Evolutionary conservation across 192 early-diverging fungal species (phyloP).

Genomic region (Chytriomyces confervae): DNA sequence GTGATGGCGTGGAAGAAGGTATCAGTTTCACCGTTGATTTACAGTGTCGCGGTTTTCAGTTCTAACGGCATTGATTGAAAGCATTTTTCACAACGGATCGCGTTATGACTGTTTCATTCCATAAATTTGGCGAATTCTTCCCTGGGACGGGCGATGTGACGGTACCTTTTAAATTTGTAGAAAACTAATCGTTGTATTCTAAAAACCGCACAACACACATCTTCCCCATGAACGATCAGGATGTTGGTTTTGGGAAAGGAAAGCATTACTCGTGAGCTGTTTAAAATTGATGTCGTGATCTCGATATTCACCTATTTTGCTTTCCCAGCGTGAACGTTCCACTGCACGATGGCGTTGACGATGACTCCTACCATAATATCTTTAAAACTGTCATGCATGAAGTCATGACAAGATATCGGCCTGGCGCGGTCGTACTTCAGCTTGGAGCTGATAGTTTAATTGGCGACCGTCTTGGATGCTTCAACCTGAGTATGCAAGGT

Average conservation of each 20-base stretch:
- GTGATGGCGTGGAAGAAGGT: constrained; percentile 85
- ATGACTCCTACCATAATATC: constrained; percentile 76
- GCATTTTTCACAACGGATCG: constrained; percentile 90
- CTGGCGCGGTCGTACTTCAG: constrained; percentile 94
- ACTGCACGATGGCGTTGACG: constrained; percentile 71
- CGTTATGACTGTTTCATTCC: constrained; percentile 97
- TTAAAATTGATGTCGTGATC: not conserved
- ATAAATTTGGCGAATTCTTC: constrained; percentile 96
- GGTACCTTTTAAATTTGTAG: constrained; percentile 42
- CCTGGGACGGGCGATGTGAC: constrained; percentile 96
- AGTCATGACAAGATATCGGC: constrained; percentile 93
- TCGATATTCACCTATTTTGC: not conserved
- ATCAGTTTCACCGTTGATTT: too few species aligned
- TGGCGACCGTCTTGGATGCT: constrained; percentile 92
- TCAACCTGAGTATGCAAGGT: constrained; percentile 91
- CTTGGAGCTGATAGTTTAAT: constrained; percentile 96
- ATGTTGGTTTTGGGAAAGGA: constrained; percentile 91
- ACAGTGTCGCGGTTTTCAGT: too few species aligned
- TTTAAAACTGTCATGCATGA: constrained; percentile 78
- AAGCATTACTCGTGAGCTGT: constrained; percentile 88
- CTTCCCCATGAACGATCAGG: constrained; percentile 52
- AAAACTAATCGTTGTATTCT: not conserved
- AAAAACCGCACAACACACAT: not conserved
- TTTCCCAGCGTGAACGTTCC: constrained; percentile 29
- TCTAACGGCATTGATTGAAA: not conserved